These are phyloP conservation scores for Biscutella laevigata DNA, from an alignment of 441 rosid species.

Conservation along the genomic window DNA sequence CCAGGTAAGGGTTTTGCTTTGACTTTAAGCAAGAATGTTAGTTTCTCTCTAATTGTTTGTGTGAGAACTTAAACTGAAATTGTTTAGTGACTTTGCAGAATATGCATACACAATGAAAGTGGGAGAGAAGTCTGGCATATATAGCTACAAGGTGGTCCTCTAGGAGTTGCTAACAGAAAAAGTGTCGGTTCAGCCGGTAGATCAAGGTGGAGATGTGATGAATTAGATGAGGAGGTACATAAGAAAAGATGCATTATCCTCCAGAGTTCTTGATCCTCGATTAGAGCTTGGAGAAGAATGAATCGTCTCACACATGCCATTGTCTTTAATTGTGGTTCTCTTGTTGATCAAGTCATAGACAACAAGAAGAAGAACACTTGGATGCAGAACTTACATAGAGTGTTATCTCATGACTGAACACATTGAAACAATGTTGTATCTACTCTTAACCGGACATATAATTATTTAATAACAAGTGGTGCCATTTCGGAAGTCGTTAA, in stretches of 20 bases:
- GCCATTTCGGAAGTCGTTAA: too few relatives aligned
- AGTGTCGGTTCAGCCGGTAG: slow-evolving; percentile 78
- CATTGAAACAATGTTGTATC: slow-evolving; percentile 4
- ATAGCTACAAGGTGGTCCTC: slow-evolving; percentile 74
- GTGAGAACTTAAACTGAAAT: neutral
- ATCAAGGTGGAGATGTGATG: slow-evolving; percentile 84
- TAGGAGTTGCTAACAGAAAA: slow-evolving; percentile 63
- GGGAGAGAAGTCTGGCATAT: slow-evolving; percentile 67
- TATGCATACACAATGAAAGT: slow-evolving; percentile 95
- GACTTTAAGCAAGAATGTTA: neutral
- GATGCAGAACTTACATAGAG: slow-evolving; percentile 25
- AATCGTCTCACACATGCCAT: slow-evolving; percentile 52
- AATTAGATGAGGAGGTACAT: slow-evolving; percentile 67
- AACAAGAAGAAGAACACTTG: slow-evolving; percentile 24
- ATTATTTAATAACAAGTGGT: too few relatives aligned
- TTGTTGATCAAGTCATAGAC: slow-evolving; percentile 64
- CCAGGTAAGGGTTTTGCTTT: slow-evolving; percentile 50
- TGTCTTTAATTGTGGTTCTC: slow-evolving; percentile 61
- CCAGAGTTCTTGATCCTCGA: slow-evolving; percentile 54
- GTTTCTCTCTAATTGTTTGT: too few relatives aligned
- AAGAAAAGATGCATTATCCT: slow-evolving; percentile 39
- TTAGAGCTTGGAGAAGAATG: slow-evolving; percentile 35
- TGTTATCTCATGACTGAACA: neutral
- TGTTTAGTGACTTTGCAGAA: slow-evolving; percentile 37
- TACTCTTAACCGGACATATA: too few relatives aligned